Conservation (phyloP, 1,284 basidiomycete genomes). For the Chiua sp. region DNA sequence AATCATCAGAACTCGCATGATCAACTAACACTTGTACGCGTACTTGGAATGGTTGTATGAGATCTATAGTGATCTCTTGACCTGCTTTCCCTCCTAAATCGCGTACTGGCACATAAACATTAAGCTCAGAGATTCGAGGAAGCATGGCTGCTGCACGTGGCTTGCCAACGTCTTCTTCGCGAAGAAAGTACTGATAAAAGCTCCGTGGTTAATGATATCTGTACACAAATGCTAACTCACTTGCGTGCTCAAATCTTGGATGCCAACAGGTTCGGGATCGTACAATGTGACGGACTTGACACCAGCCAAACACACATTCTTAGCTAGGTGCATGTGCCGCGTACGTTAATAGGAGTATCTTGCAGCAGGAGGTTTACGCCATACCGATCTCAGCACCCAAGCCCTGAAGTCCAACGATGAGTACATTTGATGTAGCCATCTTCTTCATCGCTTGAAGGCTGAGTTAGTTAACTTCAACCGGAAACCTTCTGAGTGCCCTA, state of each 20-base stretch:
- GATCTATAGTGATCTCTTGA: constrained; percentile 77
- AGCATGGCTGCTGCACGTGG: constrained; percentile 87
- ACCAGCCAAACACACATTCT: constrained; percentile 95
- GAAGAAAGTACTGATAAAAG: constrained; percentile 86
- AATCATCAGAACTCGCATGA: constrained; percentile 3
- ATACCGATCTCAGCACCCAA: constrained; percentile 96
- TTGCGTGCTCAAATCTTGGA: constrained; percentile 94
- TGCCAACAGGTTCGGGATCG: constrained; percentile 88
- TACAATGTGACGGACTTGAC: constrained; percentile 98
- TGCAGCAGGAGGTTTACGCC: constrained; percentile 26
- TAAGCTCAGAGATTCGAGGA: constrained; percentile 93
- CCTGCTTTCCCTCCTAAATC: constrained; percentile 73
- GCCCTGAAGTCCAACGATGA: constrained; percentile 93
- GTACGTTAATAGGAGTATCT: constrained; percentile 13
- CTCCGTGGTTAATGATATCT: constrained; percentile 5
- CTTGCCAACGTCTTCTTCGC: constrained; percentile 87
- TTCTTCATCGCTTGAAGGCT: constrained; percentile 89
- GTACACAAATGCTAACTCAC: constrained; percentile 47
- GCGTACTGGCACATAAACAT: constrained; percentile 95
- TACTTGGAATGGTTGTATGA: constrained; percentile 90
- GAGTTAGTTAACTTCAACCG: constrained; percentile 9
- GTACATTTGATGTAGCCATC: constrained; percentile 97
- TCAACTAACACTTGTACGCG: constrained; percentile 22
- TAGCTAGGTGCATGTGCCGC: constrained; percentile 56
- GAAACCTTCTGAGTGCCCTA: constrained; percentile 34